A percentile compares a stretch with the other conserved stretches of the same genome.
Evolutionary conservation across 2,329 filamentous ascomycete genomes (phyloP).

Genomic region (Sporothrix protearum): DNA sequence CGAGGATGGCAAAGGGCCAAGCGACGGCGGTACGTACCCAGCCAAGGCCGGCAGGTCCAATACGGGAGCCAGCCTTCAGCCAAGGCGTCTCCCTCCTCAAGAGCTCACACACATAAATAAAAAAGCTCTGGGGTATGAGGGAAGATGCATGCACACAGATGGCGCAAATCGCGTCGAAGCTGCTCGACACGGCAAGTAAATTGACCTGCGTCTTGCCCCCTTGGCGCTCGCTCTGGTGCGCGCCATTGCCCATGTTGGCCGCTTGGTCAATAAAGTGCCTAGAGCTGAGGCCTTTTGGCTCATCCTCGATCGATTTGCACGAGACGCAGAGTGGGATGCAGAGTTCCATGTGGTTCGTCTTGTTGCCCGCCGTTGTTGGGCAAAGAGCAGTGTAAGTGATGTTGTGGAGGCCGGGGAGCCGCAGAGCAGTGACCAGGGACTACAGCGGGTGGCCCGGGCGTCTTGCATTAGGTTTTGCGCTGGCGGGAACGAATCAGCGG

Average conservation of each 20-base stretch:
- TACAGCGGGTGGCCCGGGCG: slow-evolving; percentile 13
- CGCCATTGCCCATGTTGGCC: not conserved
- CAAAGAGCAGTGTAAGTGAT: not conserved
- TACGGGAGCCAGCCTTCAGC: not conserved
- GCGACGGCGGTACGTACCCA: not conserved
- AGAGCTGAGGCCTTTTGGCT: not conserved
- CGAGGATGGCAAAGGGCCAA: not conserved
- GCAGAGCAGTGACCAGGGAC: not conserved
- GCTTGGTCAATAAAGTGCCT: not conserved
- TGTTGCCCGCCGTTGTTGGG: not conserved
- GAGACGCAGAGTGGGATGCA: not conserved
- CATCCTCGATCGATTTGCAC: not conserved
- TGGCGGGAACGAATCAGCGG: slow-evolving; percentile 12
- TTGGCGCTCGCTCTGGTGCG: no score
- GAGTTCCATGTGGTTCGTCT: not conserved
- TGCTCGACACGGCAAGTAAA: not conserved
- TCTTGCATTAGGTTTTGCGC: slow-evolving; percentile 10
- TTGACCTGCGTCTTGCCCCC: not conserved
- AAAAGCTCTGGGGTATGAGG: not conserved
- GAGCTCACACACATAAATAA: not conserved
- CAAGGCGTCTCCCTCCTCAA: not conserved
- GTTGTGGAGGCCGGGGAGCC: no score
- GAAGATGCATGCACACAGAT: not conserved
- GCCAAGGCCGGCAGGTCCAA: not conserved
- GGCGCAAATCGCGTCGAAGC: not conserved